Conservation (phyloP, 2,329 filamentous ascomycete genomes). For the Trichoderma hamatum region DNA sequence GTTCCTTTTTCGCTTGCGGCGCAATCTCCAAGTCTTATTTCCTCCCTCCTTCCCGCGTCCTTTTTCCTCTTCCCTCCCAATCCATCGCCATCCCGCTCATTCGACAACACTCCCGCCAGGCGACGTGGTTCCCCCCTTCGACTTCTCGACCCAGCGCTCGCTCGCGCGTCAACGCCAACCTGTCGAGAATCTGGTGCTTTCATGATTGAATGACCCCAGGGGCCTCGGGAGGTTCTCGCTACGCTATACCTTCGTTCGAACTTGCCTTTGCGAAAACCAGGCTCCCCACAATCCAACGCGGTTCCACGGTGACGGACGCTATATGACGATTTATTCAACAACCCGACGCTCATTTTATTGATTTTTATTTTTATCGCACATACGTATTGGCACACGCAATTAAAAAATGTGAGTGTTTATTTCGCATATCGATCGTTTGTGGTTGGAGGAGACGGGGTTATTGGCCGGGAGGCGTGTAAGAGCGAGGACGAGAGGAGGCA, state of each 20-base stretch:
- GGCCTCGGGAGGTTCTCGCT: conserved; percentile 38
- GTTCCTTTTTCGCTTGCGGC: conserved; percentile 38
- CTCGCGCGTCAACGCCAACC: conserved; percentile 32
- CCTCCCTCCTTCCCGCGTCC: conserved; percentile 32
- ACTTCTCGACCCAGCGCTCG: conserved; percentile 37
- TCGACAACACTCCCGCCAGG: conserved; percentile 31
- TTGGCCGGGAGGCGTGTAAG: not conserved
- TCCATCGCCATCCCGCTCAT: conserved; percentile 37
- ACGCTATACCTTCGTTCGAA: conserved; percentile 36
- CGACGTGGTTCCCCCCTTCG: conserved; percentile 39
- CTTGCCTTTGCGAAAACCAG: conserved; percentile 1
- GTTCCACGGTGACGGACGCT: conserved; percentile 31
- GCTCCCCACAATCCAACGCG: not conserved
- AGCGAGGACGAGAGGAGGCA: not conserved
- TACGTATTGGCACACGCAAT: conserved; percentile 28
- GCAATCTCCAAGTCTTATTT: conserved; percentile 34
- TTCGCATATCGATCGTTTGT: not conserved
- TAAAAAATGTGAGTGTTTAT: conserved; percentile 31
- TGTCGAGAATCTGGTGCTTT: conserved; percentile 30
- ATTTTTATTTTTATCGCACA: conserved; percentile 24
- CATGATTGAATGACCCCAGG: conserved; percentile 35
- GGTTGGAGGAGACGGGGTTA: not conserved
- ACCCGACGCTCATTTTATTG: conserved; percentile 51
- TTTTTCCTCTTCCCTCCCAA: conserved; percentile 33
- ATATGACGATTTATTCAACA: conserved; percentile 44